phyloP scores from a whole-genome alignment of 2,329 filamentous ascomycete genomes.

The Aspergillus versicolor region DNA sequence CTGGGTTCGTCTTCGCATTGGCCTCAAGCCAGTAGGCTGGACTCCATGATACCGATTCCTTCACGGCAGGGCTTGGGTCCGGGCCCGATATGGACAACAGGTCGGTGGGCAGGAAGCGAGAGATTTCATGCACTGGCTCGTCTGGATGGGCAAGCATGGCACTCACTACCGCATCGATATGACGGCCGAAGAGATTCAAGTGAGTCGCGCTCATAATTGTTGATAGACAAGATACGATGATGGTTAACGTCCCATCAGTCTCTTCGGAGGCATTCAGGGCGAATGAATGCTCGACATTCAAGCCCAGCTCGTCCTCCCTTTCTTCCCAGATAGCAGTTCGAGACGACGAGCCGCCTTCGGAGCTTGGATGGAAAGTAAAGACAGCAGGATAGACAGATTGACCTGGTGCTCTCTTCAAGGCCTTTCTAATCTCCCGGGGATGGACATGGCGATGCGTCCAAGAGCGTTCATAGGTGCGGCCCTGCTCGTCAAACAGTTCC shows the following conservation, averaged over 20 bases:
- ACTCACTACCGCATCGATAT: conserved; percentile 29
- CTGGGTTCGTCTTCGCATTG: conserved; percentile 25
- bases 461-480: conserved; percentile 23
- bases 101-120: conserved; percentile 18
- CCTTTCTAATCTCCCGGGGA: conserved; percentile 27
- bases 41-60: too few species aligned
- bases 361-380: conserved; percentile 30
- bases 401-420: conserved; percentile 25
- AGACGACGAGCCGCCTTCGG: neutral
- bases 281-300: conserved; percentile 43
- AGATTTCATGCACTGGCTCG: conserved; percentile 12
- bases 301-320: conserved; percentile 30
- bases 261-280: conserved; percentile 39
- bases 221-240: conserved; percentile 29
- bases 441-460: conserved; percentile 30
- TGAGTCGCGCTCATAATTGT: conserved; percentile 20
- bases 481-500: conserved; percentile 26
- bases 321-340: conserved; percentile 25
- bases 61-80: conserved; percentile 19
- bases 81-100: conserved; percentile 20
- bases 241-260: conserved; percentile 17
- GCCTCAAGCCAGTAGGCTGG: conserved; percentile 28
- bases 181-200: conserved; percentile 27
- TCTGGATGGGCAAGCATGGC: conserved; percentile 30
- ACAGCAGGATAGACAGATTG: conserved; percentile 33